A percentile compares a stretch with the other conserved stretches of the same genome.
Evolutionary conservation across 176 grass and related monocot genomes (phyloP).

Genomic region (Eragrostis curvula): DNA sequence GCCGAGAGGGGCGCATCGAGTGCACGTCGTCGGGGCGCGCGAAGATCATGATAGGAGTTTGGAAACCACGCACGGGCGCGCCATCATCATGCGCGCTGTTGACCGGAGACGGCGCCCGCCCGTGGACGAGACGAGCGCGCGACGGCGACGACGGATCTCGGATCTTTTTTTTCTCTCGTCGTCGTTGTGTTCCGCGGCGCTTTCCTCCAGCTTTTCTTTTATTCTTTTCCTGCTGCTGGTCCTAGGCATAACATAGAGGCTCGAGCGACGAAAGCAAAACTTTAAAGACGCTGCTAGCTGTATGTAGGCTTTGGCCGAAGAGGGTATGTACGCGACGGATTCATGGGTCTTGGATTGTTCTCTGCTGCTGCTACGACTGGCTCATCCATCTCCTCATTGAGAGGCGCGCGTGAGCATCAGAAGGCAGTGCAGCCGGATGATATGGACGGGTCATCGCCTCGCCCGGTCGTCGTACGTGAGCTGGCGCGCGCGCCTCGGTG

Average conservation of each 20-base stretch:
- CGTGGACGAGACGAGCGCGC: neutral
- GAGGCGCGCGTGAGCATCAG: neutral
- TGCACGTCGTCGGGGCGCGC: slow-evolving; percentile 31
- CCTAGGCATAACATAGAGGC: neutral
- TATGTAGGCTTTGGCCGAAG: neutral
- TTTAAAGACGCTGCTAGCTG: neutral
- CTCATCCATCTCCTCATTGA: neutral
- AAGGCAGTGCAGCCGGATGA: too few relatives aligned
- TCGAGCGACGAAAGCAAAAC: slow-evolving; percentile 9
- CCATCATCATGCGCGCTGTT: slow-evolving; percentile 32
- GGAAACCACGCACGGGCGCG: slow-evolving; percentile 26
- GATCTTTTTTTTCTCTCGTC: neutral
- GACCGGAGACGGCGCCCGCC: neutral
- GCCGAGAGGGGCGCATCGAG: neutral
- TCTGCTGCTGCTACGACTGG: neutral
- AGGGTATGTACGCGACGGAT: neutral
- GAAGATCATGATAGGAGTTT: slow-evolving; percentile 33
- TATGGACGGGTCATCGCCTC: neutral
- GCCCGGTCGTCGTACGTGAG: neutral
- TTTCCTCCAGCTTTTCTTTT: neutral
- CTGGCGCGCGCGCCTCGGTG: neutral
- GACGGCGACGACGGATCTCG: neutral
- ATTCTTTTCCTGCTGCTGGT: neutral
- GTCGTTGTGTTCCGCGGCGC: neutral
- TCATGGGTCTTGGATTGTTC: slow-evolving; percentile 37